phyloP scores from a whole-genome alignment of 2,329 filamentous ascomycete species.

The Aspergillus aculeatus region DNA sequence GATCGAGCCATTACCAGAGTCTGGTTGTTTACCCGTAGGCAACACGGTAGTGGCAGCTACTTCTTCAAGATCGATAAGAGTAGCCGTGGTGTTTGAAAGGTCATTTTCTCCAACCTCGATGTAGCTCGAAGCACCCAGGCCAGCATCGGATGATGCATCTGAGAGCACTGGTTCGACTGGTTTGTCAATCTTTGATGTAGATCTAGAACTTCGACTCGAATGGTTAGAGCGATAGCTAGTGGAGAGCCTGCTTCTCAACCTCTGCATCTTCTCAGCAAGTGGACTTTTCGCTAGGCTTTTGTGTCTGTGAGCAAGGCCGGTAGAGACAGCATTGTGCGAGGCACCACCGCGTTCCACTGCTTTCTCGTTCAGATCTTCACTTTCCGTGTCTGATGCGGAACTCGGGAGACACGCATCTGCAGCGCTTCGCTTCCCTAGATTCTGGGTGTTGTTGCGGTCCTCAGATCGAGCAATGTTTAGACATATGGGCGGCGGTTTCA shows the following conservation, averaged over 20 bases:
- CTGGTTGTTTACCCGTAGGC: not conserved
- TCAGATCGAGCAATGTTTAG: not conserved
- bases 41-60: not conserved
- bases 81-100: not conserved
- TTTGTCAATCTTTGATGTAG: not conserved
- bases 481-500: not conserved
- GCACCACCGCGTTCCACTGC: not conserved
- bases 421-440: slow-evolving; percentile 29
- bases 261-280: not conserved
- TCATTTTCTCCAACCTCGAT: not conserved
- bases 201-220: not conserved
- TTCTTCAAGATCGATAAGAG: not conserved
- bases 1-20: too few relatives aligned
- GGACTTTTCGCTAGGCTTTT: not conserved
- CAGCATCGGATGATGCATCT: not conserved
- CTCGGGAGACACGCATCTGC: slow-evolving; percentile 29
- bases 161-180: not conserved
- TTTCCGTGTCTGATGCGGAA: slow-evolving; percentile 24
- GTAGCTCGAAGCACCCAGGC: not conserved
- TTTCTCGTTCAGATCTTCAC: slow-evolving; percentile 5
- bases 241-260: not conserved
- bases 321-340: not conserved
- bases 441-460: not conserved
- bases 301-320: not conserved
- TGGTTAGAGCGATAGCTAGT: not conserved